Conservation (phyloP, 768 basidiomycete species). For the Neoboletus magnificus region DNA sequence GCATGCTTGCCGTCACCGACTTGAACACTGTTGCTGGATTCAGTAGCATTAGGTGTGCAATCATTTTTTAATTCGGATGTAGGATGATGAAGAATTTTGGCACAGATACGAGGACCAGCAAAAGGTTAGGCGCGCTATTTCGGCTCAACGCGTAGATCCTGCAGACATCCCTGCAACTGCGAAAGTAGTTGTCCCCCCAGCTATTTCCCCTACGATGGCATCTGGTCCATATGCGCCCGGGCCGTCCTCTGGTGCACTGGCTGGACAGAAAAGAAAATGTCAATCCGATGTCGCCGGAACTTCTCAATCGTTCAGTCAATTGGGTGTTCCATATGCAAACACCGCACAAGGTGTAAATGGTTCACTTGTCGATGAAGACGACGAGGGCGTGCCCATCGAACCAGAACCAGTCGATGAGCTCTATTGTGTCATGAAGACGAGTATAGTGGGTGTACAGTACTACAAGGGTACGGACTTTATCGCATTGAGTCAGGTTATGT, state of each 20-base stretch:
- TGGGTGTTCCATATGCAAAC: constrained; percentile 15
- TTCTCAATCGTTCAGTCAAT: constrained; percentile 11
- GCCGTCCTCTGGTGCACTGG: constrained; percentile 6
- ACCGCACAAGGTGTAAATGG: not conserved
- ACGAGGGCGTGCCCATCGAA: constrained; percentile 40
- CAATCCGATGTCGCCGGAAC: constrained; percentile 24
- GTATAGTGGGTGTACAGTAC: constrained; percentile 82
- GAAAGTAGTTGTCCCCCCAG: constrained; percentile 11
- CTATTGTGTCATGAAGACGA: constrained; percentile 55
- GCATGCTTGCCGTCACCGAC: constrained; percentile 41
- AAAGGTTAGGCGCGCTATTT: constrained; percentile 59
- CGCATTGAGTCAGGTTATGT: not conserved
- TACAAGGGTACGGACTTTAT: constrained; percentile 51
- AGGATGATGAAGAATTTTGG: not conserved
- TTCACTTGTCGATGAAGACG: constrained; percentile 37
- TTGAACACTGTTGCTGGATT: constrained; percentile 51
- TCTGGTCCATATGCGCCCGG: constrained; percentile 11
- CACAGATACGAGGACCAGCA: constrained; percentile 56
- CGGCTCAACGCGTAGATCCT: constrained; percentile 51
- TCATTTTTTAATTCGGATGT: not conserved
- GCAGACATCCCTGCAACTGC: constrained; percentile 53
- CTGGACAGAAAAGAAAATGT: constrained; percentile 45
- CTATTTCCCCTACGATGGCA: not conserved
- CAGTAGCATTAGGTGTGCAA: constrained; percentile 44
- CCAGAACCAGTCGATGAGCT: constrained; percentile 63